phyloP scores from a whole-genome alignment of 768 basidiomycete species.

The Kwoniella sp. region DNA sequence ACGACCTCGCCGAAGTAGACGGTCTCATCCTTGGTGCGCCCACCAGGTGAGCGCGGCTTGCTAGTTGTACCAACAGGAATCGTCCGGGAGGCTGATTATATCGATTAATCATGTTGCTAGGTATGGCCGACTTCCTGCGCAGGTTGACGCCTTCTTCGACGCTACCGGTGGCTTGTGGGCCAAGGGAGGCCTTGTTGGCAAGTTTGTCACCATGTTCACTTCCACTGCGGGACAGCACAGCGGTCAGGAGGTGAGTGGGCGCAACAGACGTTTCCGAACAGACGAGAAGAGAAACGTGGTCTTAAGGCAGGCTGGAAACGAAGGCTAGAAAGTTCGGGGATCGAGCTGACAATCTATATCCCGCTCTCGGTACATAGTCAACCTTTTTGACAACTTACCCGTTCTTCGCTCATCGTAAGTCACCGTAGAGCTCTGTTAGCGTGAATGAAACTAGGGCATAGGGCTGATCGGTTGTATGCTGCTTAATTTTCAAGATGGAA shows the following conservation, averaged over 20 bases:
- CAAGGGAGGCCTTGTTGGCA: conserved; percentile 67
- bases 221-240: conserved; percentile 73
- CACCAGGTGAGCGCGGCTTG: conserved; percentile 29
- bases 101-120: conserved; percentile 59
- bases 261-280: background rate
- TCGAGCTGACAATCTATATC: too few relatives aligned
- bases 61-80: too few relatives aligned
- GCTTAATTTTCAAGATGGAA: conserved; percentile 29
- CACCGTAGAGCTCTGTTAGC: background rate
- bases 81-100: too few relatives aligned
- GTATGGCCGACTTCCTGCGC: conserved; percentile 52
- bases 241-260: conserved; percentile 62
- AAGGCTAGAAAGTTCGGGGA: too few relatives aligned
- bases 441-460: background rate
- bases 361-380: too few relatives aligned
- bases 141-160: conserved; percentile 62
- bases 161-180: conserved; percentile 63
- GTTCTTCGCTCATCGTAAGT: conserved; percentile 64
- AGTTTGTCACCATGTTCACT: conserved; percentile 67
- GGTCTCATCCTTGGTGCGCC: conserved; percentile 70
- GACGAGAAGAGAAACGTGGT: background rate
- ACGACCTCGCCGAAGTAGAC: conserved; percentile 63
- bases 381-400: conserved; percentile 61
- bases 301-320: background rate
- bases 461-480: background rate